Conservation (phyloP, 73 alveolate genomes). For the Symbiodinium natans region DNA sequence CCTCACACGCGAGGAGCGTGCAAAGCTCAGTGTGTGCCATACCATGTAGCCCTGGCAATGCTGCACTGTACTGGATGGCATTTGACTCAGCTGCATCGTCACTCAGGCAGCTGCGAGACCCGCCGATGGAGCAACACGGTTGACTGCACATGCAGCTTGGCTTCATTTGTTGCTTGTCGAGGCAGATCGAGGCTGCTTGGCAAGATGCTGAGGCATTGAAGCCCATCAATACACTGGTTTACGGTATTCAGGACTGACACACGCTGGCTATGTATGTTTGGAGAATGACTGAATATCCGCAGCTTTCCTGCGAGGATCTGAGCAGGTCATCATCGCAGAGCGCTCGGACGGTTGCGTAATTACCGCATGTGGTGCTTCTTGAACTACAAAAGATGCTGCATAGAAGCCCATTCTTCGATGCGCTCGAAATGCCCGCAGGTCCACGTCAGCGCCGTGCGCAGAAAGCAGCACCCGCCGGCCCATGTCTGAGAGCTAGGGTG, state of each 20-base stretch:
- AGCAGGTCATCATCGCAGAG: slow-evolving; percentile 1
- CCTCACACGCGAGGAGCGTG: too few relatives aligned
- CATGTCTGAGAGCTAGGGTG: not conserved
- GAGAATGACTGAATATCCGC: too few relatives aligned
- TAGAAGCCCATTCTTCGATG: too few relatives aligned
- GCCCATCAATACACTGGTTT: not conserved
- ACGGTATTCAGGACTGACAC: not conserved
- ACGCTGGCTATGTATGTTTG: too few relatives aligned
- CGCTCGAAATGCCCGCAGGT: too few relatives aligned
- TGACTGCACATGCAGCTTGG: not conserved
- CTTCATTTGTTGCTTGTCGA: not conserved
- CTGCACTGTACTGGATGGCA: too few relatives aligned
- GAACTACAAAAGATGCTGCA: not conserved
- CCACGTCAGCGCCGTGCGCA: too few relatives aligned
- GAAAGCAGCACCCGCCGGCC: not conserved
- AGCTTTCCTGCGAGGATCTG: not conserved
- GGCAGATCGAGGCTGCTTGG: not conserved
- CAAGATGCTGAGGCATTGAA: not conserved
- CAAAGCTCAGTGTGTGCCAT: too few relatives aligned
- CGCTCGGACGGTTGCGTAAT: not conserved
- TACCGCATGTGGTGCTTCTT: not conserved
- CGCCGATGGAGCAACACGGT: too few relatives aligned
- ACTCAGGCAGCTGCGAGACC: too few relatives aligned
- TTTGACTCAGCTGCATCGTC: too few relatives aligned
- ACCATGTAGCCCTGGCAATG: too few relatives aligned